phyloP scores from a whole-genome alignment of 2,329 filamentous ascomycete species.

The Teratosphaeriaceae sp. region DNA sequence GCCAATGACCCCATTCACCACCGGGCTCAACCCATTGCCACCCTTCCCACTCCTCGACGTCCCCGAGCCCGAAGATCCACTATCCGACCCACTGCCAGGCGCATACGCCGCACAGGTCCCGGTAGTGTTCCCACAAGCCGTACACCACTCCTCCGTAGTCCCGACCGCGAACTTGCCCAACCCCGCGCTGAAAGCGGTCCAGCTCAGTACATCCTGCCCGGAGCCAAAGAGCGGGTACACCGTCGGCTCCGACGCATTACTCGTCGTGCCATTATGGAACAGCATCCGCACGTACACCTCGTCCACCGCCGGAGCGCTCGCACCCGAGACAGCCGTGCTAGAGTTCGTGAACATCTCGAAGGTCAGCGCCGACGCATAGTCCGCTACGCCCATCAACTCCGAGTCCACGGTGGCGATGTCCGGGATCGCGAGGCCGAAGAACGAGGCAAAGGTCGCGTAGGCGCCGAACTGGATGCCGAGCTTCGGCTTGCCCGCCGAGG shows the following conservation, averaged over 20 bases:
- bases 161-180: conserved; percentile 62
- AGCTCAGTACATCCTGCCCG: conserved; percentile 51
- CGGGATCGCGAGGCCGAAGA: conserved; percentile 49
- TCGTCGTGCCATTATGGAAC: conserved; percentile 56
- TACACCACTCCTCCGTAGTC: conserved; percentile 65
- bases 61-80: conserved; percentile 15
- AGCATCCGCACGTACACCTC: conserved; percentile 55
- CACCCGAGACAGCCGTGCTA: conserved; percentile 35
- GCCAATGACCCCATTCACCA: conserved; percentile 75
- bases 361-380: conserved; percentile 74
- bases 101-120: conserved; percentile 54
- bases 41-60: conserved; percentile 8
- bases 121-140: conserved; percentile 64
- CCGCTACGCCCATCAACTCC: conserved; percentile 70
- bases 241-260: conserved; percentile 36
- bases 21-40: conserved; percentile 52
- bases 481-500: conserved; percentile 31
- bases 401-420: conserved; percentile 43
- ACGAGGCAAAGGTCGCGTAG: conserved; percentile 55
- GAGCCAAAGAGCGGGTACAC: conserved; percentile 58
- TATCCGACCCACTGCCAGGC: conserved; percentile 22
- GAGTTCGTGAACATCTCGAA: conserved; percentile 64
- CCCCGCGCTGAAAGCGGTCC: conserved; percentile 58
- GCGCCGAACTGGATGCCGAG: conserved; percentile 54
- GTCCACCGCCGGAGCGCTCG: conserved; percentile 26